Evolutionary conservation across 805 yeast genomes (phyloP).

Genomic region (Pichia paraexigua): DNA sequence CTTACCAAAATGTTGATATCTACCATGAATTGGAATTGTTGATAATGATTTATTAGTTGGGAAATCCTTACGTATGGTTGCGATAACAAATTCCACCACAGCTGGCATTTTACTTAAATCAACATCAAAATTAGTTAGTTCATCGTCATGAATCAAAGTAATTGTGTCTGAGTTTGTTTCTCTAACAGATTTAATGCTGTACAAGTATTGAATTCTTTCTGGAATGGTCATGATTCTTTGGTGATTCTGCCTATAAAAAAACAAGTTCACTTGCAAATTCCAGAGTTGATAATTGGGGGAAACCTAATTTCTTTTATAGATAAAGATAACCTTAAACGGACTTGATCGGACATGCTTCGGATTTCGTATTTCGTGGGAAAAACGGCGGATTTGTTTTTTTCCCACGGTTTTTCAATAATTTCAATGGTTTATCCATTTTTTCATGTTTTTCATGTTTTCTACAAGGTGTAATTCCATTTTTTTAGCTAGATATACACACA

Average conservation of each 20-base stretch:
- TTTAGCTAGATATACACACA: too few relatives aligned
- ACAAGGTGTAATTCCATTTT: too few relatives aligned
- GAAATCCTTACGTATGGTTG: conserved; percentile 39
- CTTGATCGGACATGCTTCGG: background rate
- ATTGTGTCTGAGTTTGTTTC: conserved; percentile 41
- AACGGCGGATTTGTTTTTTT: background rate
- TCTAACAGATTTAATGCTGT: conserved; percentile 49
- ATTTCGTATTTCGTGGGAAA: background rate
- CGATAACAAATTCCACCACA: conserved; percentile 39
- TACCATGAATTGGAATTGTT: conserved; percentile 56
- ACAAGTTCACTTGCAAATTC: too few relatives aligned
- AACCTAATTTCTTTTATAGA: background rate
- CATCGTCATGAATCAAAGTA: conserved; percentile 30
- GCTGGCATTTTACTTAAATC: conserved; percentile 34
- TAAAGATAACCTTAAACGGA: background rate
- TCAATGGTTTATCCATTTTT: background rate
- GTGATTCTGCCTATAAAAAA: too few relatives aligned
- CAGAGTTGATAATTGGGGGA: background rate
- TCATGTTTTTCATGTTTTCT: background rate
- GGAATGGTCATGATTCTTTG: conserved; percentile 4
- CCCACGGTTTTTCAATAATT: background rate
- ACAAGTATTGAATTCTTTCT: conserved; percentile 28
- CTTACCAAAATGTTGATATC: conserved; percentile 59
- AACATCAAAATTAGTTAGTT: conserved; percentile 38
- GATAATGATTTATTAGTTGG: conserved; percentile 32